phyloP scores from a whole-genome alignment of 75 land plant species.

The Cunninghamia lanceolata region DNA sequence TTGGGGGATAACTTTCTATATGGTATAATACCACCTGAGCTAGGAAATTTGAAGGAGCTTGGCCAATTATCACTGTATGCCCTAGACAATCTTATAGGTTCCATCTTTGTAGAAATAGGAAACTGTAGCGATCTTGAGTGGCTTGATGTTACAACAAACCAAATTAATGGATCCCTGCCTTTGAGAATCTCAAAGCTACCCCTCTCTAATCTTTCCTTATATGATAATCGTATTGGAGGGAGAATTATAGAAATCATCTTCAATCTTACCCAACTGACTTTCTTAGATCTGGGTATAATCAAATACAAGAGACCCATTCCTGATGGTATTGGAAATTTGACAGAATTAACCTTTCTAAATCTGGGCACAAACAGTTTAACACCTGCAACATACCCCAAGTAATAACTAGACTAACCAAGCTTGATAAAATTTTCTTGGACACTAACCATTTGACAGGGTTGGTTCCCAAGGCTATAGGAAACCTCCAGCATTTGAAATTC shows the following conservation, averaged over 20 bases:
- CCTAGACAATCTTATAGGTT: no score
- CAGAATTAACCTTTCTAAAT: constrained; percentile 39
- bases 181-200: no score
- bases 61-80: no score
- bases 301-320: constrained; percentile 37
- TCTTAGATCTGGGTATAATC: constrained; percentile 39
- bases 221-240: no score
- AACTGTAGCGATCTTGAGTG: no score
- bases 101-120: no score
- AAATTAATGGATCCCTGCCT: not conserved
- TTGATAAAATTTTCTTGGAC: constrained; percentile 47
- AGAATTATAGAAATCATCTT: no score
- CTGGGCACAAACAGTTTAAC: constrained; percentile 46
- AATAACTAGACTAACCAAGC: constrained; percentile 30
- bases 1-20: not conserved
- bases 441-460: constrained; percentile 46
- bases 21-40: not conserved
- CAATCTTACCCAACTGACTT: constrained; percentile 18
- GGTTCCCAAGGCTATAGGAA: constrained; percentile 39
- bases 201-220: no score
- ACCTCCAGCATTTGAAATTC: constrained; percentile 28
- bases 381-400: constrained; percentile 48
- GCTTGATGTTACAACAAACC: not conserved
- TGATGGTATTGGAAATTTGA: constrained; percentile 41
- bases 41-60: no score